A percentile compares a stretch with the other conserved stretches of the same genome.
Evolutionary conservation across 495 filamentous ascomycete species (phyloP).

Genomic region (Tuber calosporum): DNA sequence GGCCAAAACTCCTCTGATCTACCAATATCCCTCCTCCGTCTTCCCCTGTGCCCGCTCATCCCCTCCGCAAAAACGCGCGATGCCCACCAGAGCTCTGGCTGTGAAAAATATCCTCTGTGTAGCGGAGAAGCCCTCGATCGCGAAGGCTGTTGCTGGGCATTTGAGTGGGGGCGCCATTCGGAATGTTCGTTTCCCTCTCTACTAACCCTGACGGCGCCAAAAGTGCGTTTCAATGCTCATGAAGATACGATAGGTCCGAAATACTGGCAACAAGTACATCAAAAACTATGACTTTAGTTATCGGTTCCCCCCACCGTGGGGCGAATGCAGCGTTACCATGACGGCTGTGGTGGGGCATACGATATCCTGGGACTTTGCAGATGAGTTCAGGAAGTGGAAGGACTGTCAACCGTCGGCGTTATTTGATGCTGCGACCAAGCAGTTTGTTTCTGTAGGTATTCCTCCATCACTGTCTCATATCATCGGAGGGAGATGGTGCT

Average conservation of each 20-base stretch:
- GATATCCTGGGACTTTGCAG: constrained; percentile 62
- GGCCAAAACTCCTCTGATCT: background rate
- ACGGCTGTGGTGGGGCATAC: constrained; percentile 86
- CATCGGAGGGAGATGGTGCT: background rate
- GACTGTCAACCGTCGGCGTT: constrained; percentile 68
- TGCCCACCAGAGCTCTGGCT: background rate
- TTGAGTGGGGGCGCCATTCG: constrained; percentile 63
- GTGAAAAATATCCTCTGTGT: constrained; percentile 63
- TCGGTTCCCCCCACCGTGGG: constrained; percentile 75
- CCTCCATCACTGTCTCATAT: constrained; percentile 4
- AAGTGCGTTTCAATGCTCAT: constrained; percentile 5
- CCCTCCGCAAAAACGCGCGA: background rate
- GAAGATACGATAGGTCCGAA: constrained; percentile 35
- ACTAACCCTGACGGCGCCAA: background rate
- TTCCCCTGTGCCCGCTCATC: background rate
- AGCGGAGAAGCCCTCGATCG: constrained; percentile 93
- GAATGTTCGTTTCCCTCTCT: constrained; percentile 15
- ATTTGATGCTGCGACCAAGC: constrained; percentile 73
- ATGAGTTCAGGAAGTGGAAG: constrained; percentile 66
- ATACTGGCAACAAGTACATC: constrained; percentile 62
- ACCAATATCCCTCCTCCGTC: background rate
- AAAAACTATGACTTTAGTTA: constrained; percentile 94
- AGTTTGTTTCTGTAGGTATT: constrained; percentile 46
- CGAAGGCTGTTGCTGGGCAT: constrained; percentile 85
- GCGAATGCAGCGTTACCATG: constrained; percentile 76